Evolutionary conservation across 148 eudicot species (phyloP).

Genomic region (Rhododendron ovatum): DNA sequence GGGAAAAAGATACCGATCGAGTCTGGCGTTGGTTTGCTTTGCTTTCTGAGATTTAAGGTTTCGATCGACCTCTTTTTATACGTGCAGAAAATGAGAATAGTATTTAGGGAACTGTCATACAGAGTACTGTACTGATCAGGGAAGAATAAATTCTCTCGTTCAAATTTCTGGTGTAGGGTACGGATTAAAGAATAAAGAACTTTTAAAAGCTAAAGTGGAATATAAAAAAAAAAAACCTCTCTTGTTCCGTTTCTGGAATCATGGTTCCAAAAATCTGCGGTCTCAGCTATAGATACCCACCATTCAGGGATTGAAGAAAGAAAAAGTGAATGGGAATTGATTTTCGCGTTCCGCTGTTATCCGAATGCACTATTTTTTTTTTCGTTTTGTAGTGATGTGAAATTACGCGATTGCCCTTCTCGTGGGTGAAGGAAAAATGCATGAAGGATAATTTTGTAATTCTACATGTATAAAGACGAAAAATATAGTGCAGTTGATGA

Average conservation of each 20-base stretch:
- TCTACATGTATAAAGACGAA: no score
- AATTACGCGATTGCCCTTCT: no score
- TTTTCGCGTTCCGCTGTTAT: no score
- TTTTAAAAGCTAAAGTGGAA: not conserved
- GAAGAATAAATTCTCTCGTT: not conserved
- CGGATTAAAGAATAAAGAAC: not conserved
- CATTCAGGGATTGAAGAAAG: not conserved
- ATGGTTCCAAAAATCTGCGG: not conserved
- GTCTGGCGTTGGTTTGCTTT: no score
- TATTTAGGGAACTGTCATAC: no score
- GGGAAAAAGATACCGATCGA: not conserved
- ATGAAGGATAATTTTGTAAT: no score
- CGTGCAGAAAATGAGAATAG: not conserved
- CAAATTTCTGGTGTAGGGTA: not conserved
- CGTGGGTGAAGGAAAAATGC: no score
- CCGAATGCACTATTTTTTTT: no score
- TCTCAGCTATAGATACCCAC: not conserved
- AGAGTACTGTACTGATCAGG: no score
- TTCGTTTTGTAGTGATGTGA: no score
- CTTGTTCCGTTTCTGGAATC: not conserved
- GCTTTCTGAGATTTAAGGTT: not conserved
- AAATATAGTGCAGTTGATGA: no score
- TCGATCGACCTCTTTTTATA: not conserved
- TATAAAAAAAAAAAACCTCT: not conserved
- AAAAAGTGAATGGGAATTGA: no score